These are phyloP conservation scores for Fusarium torreyae DNA, from an alignment of 2,329 filamentous ascomycete genomes.

Conservation along the genomic window DNA sequence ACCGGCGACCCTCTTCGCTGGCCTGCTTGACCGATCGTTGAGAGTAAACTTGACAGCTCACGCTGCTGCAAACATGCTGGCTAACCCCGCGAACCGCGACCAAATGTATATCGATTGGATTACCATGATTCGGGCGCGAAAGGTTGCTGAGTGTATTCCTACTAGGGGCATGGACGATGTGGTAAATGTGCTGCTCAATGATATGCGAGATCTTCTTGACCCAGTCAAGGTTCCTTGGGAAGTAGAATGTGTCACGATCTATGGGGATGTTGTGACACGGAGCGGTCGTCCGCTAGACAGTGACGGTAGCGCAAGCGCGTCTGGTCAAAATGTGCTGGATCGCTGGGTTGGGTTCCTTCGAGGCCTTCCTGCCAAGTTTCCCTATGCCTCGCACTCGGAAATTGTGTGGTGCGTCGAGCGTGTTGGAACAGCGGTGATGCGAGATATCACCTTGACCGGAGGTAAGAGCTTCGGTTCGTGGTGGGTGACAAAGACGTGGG, in stretches of 20 bases:
- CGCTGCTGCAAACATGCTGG: conserved; percentile 92
- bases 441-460: conserved; percentile 84
- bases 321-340: conserved; percentile 79
- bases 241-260: conserved; percentile 72
- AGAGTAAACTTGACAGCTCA: conserved; percentile 95
- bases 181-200: conserved; percentile 72
- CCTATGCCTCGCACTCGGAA: conserved; percentile 79
- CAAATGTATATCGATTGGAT: conserved; percentile 98
- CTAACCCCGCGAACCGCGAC: conserved; percentile 88
- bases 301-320: conserved; percentile 50
- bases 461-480: conserved; percentile 89
- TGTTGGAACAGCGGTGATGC: conserved; percentile 82
- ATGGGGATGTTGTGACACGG: conserved; percentile 69
- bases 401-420: conserved; percentile 84
- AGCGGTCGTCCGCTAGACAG: conserved; percentile 58
- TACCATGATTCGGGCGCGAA: conserved; percentile 73
- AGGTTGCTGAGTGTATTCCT: conserved; percentile 75
- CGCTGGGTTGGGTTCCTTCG: conserved; percentile 82
- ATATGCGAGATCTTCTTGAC: conserved; percentile 79
- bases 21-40: conserved; percentile 86
- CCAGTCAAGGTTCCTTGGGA: conserved; percentile 78
- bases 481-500: conserved; percentile 96
- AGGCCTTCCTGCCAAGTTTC: conserved; percentile 78
- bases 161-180: conserved; percentile 77
- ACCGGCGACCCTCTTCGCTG: conserved; percentile 90